Base-by-base conservation (phyloP, 2,329 filamentous ascomycete species). In the Alternaria dauci region DNA sequence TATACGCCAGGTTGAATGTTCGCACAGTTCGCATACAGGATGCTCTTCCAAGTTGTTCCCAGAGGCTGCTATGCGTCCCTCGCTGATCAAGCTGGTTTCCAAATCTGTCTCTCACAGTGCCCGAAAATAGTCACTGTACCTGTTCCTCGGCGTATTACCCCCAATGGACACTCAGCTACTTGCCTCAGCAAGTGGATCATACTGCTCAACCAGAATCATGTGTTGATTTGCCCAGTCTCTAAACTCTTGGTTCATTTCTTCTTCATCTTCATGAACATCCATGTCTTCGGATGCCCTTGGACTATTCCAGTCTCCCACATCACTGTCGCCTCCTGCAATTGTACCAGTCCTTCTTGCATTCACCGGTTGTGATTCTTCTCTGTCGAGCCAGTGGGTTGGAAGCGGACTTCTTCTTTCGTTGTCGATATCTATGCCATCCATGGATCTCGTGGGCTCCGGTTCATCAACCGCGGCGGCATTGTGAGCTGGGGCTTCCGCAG, bases 151-250 rank as follows among this genome's bases (percentile, higher is more conserved):
- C 8, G 8, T 1, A n/a, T 11, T 8, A 20, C 50, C 26, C 5
- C 28, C 6, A n/a, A 16, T 20, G 23, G 43, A 42, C 26, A 9
- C 1, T 18, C 43, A 2, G 2, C n/a, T 38, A 30, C 23, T 11
- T 20, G 23, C 41, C 12, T 4, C 51, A 9, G 34, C 18, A 1
- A 41, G 12, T 2, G 20, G n/a, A 20, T 36, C 32, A 50, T 55
- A 38, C 23, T 32, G 26, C 34, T 62, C 55, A 16, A 62, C 55
- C 11, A 62, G 26, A 12, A 55, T 25, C 26, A 38, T 23, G 34
- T 62, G 14, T n/a, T 59, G 46, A 26, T 51, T 11, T 7, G 39
- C 23, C 46, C 47, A 36, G 9, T 53, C 42, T 23, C 30, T 23
- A 18, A 50, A 50, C 32, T 50, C 46, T 25, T 38, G 11, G 32